Percentiles rank a stretch among this genome's conserved stretches.
Conservation (phyloP, 2,329 filamentous ascomycete genomes). For the Talaromyces sp. region DNA sequence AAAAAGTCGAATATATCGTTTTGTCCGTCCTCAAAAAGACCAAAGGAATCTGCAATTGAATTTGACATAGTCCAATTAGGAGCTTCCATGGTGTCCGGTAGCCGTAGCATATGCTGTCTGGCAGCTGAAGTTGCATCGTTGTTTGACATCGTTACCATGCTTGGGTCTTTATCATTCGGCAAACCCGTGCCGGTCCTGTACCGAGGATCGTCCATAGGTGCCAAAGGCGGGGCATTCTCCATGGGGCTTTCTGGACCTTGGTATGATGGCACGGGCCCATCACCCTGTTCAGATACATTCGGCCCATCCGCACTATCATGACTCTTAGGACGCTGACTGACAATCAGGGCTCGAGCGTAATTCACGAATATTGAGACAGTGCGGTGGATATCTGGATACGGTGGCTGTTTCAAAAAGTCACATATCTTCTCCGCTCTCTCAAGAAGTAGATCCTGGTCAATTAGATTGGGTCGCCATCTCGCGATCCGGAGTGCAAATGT, state of each 20-base stretch:
- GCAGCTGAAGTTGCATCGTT: constrained; percentile 20
- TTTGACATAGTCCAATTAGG: constrained; percentile 41
- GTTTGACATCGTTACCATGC: constrained; percentile 19
- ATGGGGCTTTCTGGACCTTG: constrained; percentile 19
- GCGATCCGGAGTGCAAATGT: constrained; percentile 39
- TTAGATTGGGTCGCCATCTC: constrained; percentile 37
- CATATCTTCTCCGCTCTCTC: constrained; percentile 36
- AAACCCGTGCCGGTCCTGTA: constrained; percentile 20
- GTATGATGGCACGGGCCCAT: constrained; percentile 17
- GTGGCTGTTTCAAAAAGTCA: constrained; percentile 39
- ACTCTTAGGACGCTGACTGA: constrained; percentile 27
- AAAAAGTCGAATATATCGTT: constrained; percentile 42
- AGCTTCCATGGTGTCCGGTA: constrained; percentile 35
- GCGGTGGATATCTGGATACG: constrained; percentile 42
- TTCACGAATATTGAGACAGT: constrained; percentile 42
- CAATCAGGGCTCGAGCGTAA: constrained; percentile 37
- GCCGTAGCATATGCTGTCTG: constrained; percentile 27
- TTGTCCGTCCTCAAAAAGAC: constrained; percentile 40
- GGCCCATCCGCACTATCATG: constrained; percentile 18
- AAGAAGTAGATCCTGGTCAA: constrained; percentile 33
- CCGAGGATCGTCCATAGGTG: constrained; percentile 21
- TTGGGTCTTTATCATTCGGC: constrained; percentile 23
- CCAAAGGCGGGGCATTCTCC: constrained; percentile 21
- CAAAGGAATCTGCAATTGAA: constrained; percentile 41
- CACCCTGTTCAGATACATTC: constrained; percentile 18